Conservation (phyloP, 2,329 filamentous ascomycete genomes). For the Thielaviopsis musarum region DNA sequence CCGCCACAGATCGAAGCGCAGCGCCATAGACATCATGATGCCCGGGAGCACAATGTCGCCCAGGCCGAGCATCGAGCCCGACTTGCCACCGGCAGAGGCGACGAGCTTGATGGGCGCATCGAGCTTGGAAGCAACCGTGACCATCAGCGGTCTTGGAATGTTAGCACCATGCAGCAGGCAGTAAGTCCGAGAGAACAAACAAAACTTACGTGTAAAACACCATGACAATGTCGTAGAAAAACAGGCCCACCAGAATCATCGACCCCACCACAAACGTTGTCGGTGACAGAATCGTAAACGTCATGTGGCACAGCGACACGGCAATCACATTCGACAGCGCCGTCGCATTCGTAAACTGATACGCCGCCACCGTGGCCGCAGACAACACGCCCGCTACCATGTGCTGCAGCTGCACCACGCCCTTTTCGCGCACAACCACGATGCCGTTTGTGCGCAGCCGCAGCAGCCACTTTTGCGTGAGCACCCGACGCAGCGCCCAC, state of each 20-base stretch:
- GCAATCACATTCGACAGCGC: slow-evolving; percentile 71
- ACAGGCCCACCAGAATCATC: slow-evolving; percentile 60
- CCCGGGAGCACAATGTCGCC: slow-evolving; percentile 92
- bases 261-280: slow-evolving; percentile 75
- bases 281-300: slow-evolving; percentile 70
- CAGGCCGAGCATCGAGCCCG: slow-evolving; percentile 67
- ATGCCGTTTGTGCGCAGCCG: slow-evolving; percentile 34
- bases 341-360: slow-evolving; percentile 44
- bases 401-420: slow-evolving; percentile 38
- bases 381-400: slow-evolving; percentile 39
- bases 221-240: slow-evolving; percentile 91
- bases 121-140: slow-evolving; percentile 71
- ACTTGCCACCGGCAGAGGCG: slow-evolving; percentile 51
- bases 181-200: neutral
- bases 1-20: slow-evolving; percentile 82
- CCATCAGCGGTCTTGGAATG: slow-evolving; percentile 51
- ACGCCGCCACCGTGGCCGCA: slow-evolving; percentile 37
- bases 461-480: slow-evolving; percentile 35
- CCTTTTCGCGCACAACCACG: slow-evolving; percentile 24
- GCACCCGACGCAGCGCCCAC: slow-evolving; percentile 35
- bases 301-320: slow-evolving; percentile 70
- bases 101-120: slow-evolving; percentile 89
- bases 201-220: slow-evolving; percentile 60
- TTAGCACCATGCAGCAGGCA: slow-evolving; percentile 13
- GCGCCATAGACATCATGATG: slow-evolving; percentile 71